Evolutionary conservation across 495 filamentous ascomycete genomes (phyloP), one percentile per base, ranked within the genome.

Genomic region (Choiromyces venosus): DNA sequence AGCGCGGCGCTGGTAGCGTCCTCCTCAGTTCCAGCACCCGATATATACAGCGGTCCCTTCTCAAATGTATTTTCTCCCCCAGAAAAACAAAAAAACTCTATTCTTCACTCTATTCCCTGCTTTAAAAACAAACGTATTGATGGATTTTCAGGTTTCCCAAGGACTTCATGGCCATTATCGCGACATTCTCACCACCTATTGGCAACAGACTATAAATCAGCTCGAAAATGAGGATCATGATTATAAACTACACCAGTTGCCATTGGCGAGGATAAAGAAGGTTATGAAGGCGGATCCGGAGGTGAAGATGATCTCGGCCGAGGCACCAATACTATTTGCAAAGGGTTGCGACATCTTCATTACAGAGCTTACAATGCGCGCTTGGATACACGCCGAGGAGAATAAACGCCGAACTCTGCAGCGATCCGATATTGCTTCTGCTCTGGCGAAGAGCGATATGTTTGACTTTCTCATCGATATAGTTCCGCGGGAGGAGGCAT

Each of bases 321-420:
- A 99, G 84, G 95, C 95, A 8, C 95, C 95, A 18, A 99, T 99
- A 80, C 85, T 99, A 21, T 99, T 99, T 81, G 95, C 95, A 67
- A 99, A 99, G 85, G 95, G 96, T 56, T 99, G 95, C 84, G 95
- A 99, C 82, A 97, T 99, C 79, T 99, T 99, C 84, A 99, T 99
- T 80, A 99, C 95, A 4, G 95, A 99, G 83, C 86, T 99, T 65
- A 98, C 95, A 1, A 99, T 99, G 95, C 92, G 95, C 67, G 95
- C 95, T n/a, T 99, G 95, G 95, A 98, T 99, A 37, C 95, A 98
- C 79, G 95, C 95, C 6, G 95, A 99, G 81, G 95, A 99, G 83
- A 99, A 99, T 86, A 99, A 99, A 85, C 87, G 95, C 19, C 90
- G 95, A 18, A 99, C 95, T 2, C 86, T 99, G 42, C 95, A 99